A percentile compares a stretch with the other conserved stretches of the same genome.
These are phyloP conservation scores for Cryptococcus floricola DNA, from an alignment of 1,284 basidiomycete species.

Conservation along the genomic window DNA sequence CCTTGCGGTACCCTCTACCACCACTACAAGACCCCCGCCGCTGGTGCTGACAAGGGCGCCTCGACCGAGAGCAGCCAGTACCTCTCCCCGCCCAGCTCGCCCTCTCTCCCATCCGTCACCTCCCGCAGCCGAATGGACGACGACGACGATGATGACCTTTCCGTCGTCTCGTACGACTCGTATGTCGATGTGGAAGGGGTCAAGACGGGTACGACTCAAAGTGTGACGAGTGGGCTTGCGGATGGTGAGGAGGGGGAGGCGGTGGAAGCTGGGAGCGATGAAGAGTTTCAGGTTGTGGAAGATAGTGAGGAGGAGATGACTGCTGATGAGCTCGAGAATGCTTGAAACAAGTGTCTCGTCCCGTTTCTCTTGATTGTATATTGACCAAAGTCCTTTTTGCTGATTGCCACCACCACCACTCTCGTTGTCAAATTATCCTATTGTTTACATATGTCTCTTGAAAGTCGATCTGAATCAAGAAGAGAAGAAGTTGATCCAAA, in stretches of 20 bases:
- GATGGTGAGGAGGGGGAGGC: slow-evolving; percentile 12
- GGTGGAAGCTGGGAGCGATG: slow-evolving; percentile 8
- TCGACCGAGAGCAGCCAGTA: too few relatives aligned
- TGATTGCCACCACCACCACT: too few relatives aligned
- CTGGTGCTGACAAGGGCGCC: too few relatives aligned
- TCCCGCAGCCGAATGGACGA: slow-evolving; percentile 5
- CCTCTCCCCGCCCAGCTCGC: neutral
- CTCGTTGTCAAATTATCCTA: too few relatives aligned
- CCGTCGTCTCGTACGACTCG: slow-evolving; percentile 4
- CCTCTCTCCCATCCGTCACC: neutral
- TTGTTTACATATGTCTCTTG: too few relatives aligned
- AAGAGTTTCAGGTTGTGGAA: slow-evolving; percentile 8
- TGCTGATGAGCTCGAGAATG: slow-evolving; percentile 12
- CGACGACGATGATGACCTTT: slow-evolving; percentile 8
- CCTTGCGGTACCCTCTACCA: neutral
- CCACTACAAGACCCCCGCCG: neutral
- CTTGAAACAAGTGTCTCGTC: neutral
- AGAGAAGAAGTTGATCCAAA: too few relatives aligned
- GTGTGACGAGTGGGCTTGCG: neutral
- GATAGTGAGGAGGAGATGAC: slow-evolving; percentile 15
- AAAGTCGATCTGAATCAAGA: too few relatives aligned
- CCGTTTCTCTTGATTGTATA: neutral
- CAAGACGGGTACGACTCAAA: slow-evolving; percentile 4
- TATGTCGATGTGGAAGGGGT: slow-evolving; percentile 11
- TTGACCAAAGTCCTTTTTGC: too few relatives aligned